phyloP scores from a whole-genome alignment of 345 rosid species.

The Carallia pectinifolia region DNA sequence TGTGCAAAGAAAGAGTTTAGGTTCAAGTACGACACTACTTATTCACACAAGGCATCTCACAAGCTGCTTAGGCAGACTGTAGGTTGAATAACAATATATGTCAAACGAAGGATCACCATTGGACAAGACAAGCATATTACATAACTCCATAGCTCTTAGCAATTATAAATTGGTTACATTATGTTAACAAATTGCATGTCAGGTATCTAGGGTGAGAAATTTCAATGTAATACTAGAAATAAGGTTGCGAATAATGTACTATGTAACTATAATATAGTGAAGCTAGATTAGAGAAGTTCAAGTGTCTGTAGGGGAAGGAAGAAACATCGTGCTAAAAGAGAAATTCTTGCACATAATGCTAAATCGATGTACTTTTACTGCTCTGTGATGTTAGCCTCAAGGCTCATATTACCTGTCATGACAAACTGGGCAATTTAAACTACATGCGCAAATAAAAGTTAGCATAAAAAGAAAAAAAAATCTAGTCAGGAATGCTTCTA shows the following conservation, averaged over 20 bases:
- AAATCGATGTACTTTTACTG: slow-evolving; percentile 22
- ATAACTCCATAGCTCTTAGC: slow-evolving; percentile 5
- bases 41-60: background rate
- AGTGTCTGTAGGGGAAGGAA: background rate
- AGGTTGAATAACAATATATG: background rate
- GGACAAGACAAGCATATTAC: background rate
- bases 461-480: slow-evolving; percentile 46
- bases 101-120: slow-evolving; percentile 1
- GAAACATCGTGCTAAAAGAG: slow-evolving; percentile 21
- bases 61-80: background rate
- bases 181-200: slow-evolving; percentile 1
- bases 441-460: slow-evolving; percentile 51
- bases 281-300: too few relatives aligned
- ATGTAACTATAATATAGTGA: background rate
- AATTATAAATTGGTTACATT: background rate
- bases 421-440: slow-evolving; percentile 26
- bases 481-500: slow-evolving; percentile 54
- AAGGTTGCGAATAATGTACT: background rate
- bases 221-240: background rate
- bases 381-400: slow-evolving; percentile 41
- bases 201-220: slow-evolving; percentile 1
- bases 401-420: slow-evolving; percentile 40
- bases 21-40: slow-evolving; percentile 7
- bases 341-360: slow-evolving; percentile 16
- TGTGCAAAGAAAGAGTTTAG: background rate